A percentile compares a stretch with the other conserved stretches of the same genome.
Evolutionary conservation across 2,329 filamentous ascomycete species (phyloP).

Genomic region (Magnaporthiopsis incrustans): DNA sequence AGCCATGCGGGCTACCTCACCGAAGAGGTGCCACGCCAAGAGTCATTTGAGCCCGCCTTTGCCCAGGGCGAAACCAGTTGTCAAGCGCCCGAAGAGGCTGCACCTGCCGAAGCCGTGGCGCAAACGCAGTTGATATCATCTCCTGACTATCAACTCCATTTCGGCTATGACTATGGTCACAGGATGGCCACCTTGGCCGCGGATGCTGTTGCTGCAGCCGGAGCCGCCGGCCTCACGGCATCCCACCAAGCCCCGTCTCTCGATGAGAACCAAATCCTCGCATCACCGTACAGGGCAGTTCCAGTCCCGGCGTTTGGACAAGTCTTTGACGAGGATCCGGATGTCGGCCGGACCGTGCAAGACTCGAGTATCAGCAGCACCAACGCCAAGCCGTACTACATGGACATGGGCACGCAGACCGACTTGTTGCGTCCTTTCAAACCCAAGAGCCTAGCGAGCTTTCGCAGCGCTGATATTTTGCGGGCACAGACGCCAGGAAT

Average conservation of each 20-base stretch:
- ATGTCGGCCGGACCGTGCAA: background rate
- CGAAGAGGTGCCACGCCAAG: no score
- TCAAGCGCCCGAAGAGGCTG: background rate
- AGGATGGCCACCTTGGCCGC: background rate
- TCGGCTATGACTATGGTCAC: background rate
- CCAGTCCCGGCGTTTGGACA: no score
- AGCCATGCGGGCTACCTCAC: no score
- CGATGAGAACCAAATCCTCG: background rate
- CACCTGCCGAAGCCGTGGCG: background rate
- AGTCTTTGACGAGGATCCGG: background rate
- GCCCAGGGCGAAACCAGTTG: background rate
- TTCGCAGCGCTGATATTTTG: constrained; percentile 21
- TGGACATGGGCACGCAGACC: constrained; percentile 4
- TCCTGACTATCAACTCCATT: background rate
- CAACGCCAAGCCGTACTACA: background rate
- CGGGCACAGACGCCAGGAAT: constrained; percentile 38
- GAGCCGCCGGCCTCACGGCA: constrained; percentile 3
- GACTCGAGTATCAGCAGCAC: background rate
- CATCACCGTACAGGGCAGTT: no score
- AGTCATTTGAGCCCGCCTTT: no score
- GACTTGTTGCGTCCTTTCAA: constrained; percentile 4
- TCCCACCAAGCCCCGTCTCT: background rate
- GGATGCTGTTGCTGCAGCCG: constrained; percentile 2
- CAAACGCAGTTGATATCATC: background rate
- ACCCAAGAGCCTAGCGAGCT: background rate